Evolutionary conservation across 257 asterid genomes (phyloP).

Genomic region (Solanum verrucosum): DNA sequence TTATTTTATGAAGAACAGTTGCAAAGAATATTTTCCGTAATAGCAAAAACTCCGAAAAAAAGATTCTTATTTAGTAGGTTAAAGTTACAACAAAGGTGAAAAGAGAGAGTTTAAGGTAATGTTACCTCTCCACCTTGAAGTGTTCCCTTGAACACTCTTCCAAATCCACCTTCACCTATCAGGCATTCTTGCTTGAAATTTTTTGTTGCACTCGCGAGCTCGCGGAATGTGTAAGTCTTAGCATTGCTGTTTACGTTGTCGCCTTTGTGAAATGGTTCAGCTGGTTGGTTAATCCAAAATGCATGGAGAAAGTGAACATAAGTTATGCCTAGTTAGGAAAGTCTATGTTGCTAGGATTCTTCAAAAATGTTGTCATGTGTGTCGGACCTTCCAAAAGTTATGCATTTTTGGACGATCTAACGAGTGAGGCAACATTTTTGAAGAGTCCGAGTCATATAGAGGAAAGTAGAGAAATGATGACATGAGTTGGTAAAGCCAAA

Average conservation of each 20-base stretch:
- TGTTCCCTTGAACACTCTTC: slow-evolving; percentile 17
- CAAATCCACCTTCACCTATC: slow-evolving; percentile 15
- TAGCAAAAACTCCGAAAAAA: background rate
- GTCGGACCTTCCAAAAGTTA: background rate
- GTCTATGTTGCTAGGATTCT: background rate
- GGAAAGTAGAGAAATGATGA: background rate
- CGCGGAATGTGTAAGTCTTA: slow-evolving; percentile 15
- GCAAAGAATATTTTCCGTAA: background rate
- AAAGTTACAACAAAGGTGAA: background rate
- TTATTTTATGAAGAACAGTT: background rate
- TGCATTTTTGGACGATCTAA: background rate
- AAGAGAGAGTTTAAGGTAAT: background rate
- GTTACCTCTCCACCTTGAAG: slow-evolving; percentile 18
- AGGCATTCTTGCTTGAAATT: slow-evolving; percentile 16
- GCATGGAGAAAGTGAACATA: background rate
- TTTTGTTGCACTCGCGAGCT: slow-evolving; percentile 17
- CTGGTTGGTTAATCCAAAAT: background rate
- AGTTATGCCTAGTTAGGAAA: background rate
- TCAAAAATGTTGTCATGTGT: background rate
- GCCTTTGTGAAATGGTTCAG: background rate
- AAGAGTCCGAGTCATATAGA: background rate
- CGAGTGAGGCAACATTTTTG: background rate
- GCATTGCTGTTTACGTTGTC: background rate
- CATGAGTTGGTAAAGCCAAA: background rate
- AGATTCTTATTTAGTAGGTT: background rate